Evolutionary conservation across 1,139 yeast genomes (phyloP).

Genomic region (Protomyces macrosporus): DNA sequence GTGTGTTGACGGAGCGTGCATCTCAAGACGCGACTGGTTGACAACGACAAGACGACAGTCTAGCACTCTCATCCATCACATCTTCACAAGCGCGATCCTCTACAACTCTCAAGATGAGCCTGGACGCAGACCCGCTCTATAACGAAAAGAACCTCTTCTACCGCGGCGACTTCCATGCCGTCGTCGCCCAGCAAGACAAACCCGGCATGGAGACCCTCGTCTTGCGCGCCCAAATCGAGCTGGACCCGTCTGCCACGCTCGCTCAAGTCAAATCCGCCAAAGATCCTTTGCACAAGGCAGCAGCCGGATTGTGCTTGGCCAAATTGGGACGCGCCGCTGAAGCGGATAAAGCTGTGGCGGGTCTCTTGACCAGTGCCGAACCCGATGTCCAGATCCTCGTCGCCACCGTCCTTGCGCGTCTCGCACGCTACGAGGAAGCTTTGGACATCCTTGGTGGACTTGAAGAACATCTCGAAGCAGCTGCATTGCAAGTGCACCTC

Average conservation of each 20-base stretch:
- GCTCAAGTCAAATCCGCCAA: neutral
- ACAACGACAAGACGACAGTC: no score
- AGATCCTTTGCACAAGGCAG: constrained; percentile 30
- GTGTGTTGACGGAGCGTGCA: no score
- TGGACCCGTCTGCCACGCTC: neutral
- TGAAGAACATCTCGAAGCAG: constrained; percentile 35
- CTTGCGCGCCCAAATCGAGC: constrained; percentile 12
- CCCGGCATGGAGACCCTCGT: constrained; percentile 8
- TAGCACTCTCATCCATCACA: no score
- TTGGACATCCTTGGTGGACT: constrained; percentile 36
- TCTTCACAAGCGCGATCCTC: no score
- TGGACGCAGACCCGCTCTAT: constrained; percentile 17
- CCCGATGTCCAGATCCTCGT: constrained; percentile 31
- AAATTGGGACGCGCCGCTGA: constrained; percentile 31
- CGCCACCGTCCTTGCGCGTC: constrained; percentile 38
- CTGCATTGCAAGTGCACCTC: constrained; percentile 41
- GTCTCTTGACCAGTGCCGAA: constrained; percentile 32
- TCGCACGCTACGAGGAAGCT: constrained; percentile 39
- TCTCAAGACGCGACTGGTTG: no score
- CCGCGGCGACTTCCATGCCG: constrained; percentile 9
- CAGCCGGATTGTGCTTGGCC: constrained; percentile 35
- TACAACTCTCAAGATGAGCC: neutral
- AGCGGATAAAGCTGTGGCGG: constrained; percentile 34
- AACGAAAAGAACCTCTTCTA: constrained; percentile 22
- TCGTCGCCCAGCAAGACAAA: constrained; percentile 4